A percentile compares a stretch with the other conserved stretches of the same genome.
Conservation (phyloP, 108 stramenopile species). For the Skeletonema grethae region DNA sequence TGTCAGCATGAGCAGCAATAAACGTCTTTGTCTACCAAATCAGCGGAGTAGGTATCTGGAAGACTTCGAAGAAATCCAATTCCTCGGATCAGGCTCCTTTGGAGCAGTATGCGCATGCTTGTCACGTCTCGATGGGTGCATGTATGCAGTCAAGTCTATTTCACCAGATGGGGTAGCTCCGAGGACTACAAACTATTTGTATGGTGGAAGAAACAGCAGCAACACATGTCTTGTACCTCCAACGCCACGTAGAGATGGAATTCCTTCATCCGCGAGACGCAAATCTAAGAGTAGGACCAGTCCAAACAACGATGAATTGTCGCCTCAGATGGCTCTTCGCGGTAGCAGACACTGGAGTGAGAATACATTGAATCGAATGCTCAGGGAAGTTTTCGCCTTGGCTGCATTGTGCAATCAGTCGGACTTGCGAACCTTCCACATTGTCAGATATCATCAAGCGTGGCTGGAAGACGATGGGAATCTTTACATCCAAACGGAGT, state of each 20-base stretch:
- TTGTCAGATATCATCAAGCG: conserved; percentile 55
- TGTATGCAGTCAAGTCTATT: conserved; percentile 49
- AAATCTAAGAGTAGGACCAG: conserved; percentile 47
- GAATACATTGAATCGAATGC: conserved; percentile 58
- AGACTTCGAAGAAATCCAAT: conserved; percentile 43
- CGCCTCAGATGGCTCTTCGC: background rate
- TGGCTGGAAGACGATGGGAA: conserved; percentile 55
- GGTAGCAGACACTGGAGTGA: conserved; percentile 44
- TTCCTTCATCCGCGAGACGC: conserved; percentile 23
- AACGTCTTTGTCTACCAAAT: background rate
- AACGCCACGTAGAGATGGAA: conserved; percentile 20
- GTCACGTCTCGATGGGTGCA: conserved; percentile 45
- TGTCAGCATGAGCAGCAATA: background rate
- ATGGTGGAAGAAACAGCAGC: conserved; percentile 6
- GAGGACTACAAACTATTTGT: background rate
- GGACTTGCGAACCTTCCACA: conserved; percentile 47
- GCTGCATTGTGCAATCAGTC: conserved; percentile 49
- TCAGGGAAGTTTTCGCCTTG: conserved; percentile 66
- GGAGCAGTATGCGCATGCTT: conserved; percentile 45
- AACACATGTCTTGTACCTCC: conserved; percentile 13
- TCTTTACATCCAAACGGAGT: conserved; percentile 56
- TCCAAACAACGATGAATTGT: conserved; percentile 22
- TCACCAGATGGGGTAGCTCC: conserved; percentile 19
- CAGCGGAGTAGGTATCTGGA: conserved; percentile 34
- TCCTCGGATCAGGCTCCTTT: conserved; percentile 47